Evolutionary conservation across 179 eudicot genomes (phyloP).

Genomic region (Beta corolliflora): DNA sequence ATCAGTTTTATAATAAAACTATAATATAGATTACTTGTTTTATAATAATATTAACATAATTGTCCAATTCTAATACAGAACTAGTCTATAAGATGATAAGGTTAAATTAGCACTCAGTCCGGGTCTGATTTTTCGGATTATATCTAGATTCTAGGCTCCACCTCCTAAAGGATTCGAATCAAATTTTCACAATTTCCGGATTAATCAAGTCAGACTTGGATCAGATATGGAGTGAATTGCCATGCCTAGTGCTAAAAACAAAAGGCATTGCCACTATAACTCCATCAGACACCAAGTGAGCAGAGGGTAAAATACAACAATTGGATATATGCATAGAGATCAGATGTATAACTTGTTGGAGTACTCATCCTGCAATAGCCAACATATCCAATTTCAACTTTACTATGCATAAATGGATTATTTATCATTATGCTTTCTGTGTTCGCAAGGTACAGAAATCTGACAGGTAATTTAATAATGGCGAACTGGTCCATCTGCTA

Average conservation of each 20-base stretch:
- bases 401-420: neutral
- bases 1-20: too few species aligned
- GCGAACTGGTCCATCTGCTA: neutral
- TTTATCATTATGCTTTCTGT: neutral
- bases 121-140: too few species aligned
- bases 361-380: neutral
- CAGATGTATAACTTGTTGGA: neutral
- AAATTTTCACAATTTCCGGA: too few species aligned
- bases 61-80: too few species aligned
- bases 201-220: too few species aligned
- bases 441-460: neutral
- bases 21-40: too few species aligned
- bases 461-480: neutral
- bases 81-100: too few species aligned
- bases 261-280: neutral
- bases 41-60: too few species aligned
- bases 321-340: neutral
- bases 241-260: neutral
- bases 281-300: neutral
- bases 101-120: too few species aligned
- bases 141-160: too few species aligned
- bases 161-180: too few species aligned
- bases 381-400: neutral
- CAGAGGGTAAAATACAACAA: neutral
- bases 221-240: too few species aligned